Evolutionary conservation across 83 land plant genomes (phyloP), one percentile per base, ranked within the genome.

Genomic region (Isoetes engelmannii): DNA sequence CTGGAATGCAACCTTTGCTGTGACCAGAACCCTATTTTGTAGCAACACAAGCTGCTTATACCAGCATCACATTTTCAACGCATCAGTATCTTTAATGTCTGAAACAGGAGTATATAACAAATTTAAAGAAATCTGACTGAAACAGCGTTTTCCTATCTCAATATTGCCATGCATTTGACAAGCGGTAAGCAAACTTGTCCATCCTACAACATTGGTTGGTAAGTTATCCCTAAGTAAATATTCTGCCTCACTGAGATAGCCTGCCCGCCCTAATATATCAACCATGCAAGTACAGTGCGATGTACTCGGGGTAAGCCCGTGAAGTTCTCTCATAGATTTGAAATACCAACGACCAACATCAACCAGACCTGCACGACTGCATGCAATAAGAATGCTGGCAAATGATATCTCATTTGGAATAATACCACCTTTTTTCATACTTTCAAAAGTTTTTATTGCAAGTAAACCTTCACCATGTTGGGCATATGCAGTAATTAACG

Each of bases 201-300:
- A 65, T 28, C 37, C 37, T 28, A 28, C 37, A 28, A 28, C 37
- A 28, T 28, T 28, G 37, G 37, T 28, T 28, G 37, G 37, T 2
- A 28, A 28, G 37, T 47, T 45, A 6, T 13, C 15, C n/a, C 18
- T 5, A 0, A 65, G 6, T 20, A 47, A 47, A 10, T 65, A 1
- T 41, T 65, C 19, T 21, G 49, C 46, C 5, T 53, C 10, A 5
- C 41, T 20, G 28, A 65, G 20, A 8, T 65, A 18, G 4, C 68
- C 68, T 65, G 68, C 68, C 17, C 68, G 68, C 7, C 68, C 68
- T 47, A 65, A 53, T 1, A 65, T 49, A 18, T 65, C 68, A n/a
- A 65, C 15, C 9, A 65, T 45, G 41, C 18, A 47, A 19, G 21
- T 53, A 65, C 49, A 65, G 49, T 65, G 68, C 51, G 47, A 28